Percentiles rank a stretch among this genome's conserved stretches.
Conservation (phyloP, 2,329 filamentous ascomycete species). For the Cladosporium halotolerans region DNA sequence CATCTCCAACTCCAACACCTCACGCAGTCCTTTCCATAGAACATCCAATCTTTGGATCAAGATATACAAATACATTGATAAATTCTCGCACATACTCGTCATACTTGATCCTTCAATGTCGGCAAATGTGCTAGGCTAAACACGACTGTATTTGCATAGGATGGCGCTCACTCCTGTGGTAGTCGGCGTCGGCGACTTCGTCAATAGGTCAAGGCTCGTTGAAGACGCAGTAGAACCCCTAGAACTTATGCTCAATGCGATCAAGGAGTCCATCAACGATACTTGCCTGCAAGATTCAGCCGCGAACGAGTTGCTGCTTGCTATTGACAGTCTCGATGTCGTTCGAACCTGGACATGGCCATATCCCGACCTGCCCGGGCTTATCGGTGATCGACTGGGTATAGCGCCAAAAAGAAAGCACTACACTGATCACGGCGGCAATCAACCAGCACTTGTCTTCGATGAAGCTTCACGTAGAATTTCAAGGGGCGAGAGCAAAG, state of each 20-base stretch:
- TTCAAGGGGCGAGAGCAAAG: conserved; percentile 44
- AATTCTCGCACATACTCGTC: too few relatives aligned
- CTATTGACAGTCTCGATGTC: conserved; percentile 54
- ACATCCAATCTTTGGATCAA: too few relatives aligned
- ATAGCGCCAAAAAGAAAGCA: conserved; percentile 43
- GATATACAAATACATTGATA: too few relatives aligned
- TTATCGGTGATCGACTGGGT: conserved; percentile 46
- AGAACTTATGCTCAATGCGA: conserved; percentile 53
- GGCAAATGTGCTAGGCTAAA: too few relatives aligned
- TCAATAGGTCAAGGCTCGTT: conserved; percentile 48
- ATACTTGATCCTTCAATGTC: too few relatives aligned
- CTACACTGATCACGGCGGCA: conserved; percentile 56
- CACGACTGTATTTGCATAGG: too few relatives aligned
- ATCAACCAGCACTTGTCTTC: conserved; percentile 56
- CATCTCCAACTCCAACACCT: too few relatives aligned
- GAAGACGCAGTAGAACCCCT: conserved; percentile 54
- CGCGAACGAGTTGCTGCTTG: conserved; percentile 33
- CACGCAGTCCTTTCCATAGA: too few relatives aligned
- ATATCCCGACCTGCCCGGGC: conserved; percentile 52
- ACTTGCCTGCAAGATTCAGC: conserved; percentile 31
- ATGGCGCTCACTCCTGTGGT: conserved; percentile 44
- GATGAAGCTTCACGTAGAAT: conserved; percentile 58
- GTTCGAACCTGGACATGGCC: conserved; percentile 62
- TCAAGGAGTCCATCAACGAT: conserved; percentile 48
- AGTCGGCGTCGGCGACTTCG: conserved; percentile 57